Evolutionary conservation across 768 basidiomycete genomes (phyloP), one percentile per base, ranked within the genome.

Genomic region (Filobasidium wieringae): DNA sequence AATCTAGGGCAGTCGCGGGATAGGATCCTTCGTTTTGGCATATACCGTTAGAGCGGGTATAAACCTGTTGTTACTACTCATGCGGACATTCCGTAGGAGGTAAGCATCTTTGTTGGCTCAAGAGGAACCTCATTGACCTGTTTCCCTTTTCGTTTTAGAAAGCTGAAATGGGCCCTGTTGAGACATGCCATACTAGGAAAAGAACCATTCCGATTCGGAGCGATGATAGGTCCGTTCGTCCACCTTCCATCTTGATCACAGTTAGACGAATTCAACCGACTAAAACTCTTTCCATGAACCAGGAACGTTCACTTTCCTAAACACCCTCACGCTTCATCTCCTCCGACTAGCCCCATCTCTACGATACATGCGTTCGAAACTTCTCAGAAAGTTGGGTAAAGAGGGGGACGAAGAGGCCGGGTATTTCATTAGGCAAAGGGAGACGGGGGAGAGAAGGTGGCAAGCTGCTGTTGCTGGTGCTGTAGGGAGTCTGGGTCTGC

Each of bases 151-250:
- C 49, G 55, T 41, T 49, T 37, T 64, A 90, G 87, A 65, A 76
- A 81, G n/a, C 73, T 79, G 55, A 81, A 85, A 9, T 73, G 86
- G 7, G 73, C 80, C 4, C 71, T 90, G 24, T 78, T 95, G 51
- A 81, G 85, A 3, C 86, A 81, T 75, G 91, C 89, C 0, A 76
- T 93, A 41, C 87, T 95, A 63, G 90, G 90, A 0, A 61, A 77
- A 39, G 91, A 95, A 67, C 84, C 87, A 0, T 80, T 85, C 67
- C 78, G 91, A 19, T 92, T 93, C 62, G 87, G 84, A 4, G 82
- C 84, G 0, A 92, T 92, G 88, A 77, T 96, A 34, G 89, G 88
- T 84, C 61, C 36, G 72, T 19, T 72, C 61, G 39, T 49, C 24
- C 22, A 49, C 61, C 26, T 31, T 7, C 5, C 19, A 17, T 24